phyloP scores from a whole-genome alignment of 495 filamentous ascomycete species.

The Evansstolkia leycettana region DNA sequence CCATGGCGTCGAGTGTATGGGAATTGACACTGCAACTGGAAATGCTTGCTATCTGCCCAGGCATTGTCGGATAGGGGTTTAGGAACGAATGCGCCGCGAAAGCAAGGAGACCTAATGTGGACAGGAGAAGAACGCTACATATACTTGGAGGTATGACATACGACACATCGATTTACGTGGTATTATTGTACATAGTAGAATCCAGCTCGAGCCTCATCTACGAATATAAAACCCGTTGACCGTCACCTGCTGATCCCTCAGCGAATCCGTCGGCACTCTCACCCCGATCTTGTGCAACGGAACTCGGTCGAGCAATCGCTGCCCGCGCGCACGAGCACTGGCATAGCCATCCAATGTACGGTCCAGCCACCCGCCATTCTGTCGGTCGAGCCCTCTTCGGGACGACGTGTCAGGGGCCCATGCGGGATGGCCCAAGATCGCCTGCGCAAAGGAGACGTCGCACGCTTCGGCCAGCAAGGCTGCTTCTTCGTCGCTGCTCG shows the following conservation, averaged over 20 bases:
- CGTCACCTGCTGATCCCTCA: slow-evolving; percentile 29
- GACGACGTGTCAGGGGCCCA: slow-evolving; percentile 40
- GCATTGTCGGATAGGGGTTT: no score
- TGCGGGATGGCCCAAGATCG: slow-evolving; percentile 38
- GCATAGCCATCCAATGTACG: slow-evolving; percentile 23
- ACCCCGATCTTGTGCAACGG: slow-evolving; percentile 45
- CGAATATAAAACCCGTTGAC: slow-evolving; percentile 29
- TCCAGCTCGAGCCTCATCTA: no score
- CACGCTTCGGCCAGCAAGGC: slow-evolving; percentile 28
- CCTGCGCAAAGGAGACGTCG: slow-evolving; percentile 36
- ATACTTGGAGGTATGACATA: no score
- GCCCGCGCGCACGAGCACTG: slow-evolving; percentile 26
- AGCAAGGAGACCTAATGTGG: no score
- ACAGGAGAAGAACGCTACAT: no score
- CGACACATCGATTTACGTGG: no score
- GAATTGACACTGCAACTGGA: no score
- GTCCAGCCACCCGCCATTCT: slow-evolving; percentile 20
- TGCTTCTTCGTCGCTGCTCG: slow-evolving; percentile 21
- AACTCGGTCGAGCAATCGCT: slow-evolving; percentile 38
- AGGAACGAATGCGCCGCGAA: no score
- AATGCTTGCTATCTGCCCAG: no score
- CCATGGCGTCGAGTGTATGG: no score
- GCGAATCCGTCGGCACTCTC: slow-evolving; percentile 33
- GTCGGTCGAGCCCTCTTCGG: slow-evolving; percentile 15
- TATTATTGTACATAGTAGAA: no score